Percentiles rank a stretch among this genome's conserved stretches.
Evolutionary conservation across 2,329 filamentous ascomycete genomes (phyloP).

Genomic region (Passalora sequoiae): DNA sequence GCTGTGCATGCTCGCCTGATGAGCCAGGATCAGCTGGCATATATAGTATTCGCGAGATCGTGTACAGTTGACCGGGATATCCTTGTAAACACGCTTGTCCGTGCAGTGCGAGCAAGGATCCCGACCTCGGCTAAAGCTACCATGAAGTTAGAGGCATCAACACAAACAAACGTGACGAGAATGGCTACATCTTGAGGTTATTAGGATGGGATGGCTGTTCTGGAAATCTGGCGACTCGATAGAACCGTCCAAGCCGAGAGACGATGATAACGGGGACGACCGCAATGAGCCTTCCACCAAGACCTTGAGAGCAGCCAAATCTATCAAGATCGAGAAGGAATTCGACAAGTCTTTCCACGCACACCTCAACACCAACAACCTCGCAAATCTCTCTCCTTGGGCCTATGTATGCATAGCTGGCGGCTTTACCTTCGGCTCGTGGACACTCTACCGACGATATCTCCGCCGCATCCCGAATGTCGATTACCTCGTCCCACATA

Average conservation of each 20-base stretch:
- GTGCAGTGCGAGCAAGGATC: too few species aligned
- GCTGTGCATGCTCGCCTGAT: too few species aligned
- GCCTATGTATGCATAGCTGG: constrained; percentile 31
- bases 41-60: too few species aligned
- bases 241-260: not conserved
- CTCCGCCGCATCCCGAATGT: constrained; percentile 78
- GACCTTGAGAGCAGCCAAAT: not conserved
- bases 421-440: constrained; percentile 49
- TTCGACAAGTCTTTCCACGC: constrained; percentile 1
- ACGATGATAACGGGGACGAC: not conserved
- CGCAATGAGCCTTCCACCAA: not conserved
- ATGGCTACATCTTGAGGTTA: too few species aligned
- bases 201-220: not conserved
- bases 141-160: too few species aligned
- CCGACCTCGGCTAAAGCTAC: not conserved
- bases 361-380: not conserved
- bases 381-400: constrained; percentile 41
- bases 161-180: too few species aligned
- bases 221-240: not conserved
- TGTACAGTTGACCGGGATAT: too few species aligned
- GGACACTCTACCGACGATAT: constrained; percentile 63
- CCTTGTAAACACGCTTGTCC: too few species aligned
- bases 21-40: too few species aligned
- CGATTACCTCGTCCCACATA: constrained; percentile 65
- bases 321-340: not conserved